Conservation (phyloP, 192 early-diverging fungal genomes). For the Entomortierella lignicola region DNA sequence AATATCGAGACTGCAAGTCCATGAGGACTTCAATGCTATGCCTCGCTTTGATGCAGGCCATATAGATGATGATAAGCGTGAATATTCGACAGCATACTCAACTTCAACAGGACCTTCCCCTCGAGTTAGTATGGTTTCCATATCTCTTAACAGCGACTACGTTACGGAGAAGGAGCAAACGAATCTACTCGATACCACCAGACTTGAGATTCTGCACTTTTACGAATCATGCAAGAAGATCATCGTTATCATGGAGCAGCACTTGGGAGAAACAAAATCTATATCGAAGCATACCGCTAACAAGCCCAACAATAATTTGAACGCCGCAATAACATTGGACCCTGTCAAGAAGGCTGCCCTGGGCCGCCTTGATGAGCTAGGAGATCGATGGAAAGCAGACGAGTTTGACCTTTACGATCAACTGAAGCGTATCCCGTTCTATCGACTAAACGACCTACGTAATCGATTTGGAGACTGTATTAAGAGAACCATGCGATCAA, state of each 20-base stretch:
- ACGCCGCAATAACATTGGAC: constrained; percentile 4
- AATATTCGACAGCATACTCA: constrained; percentile 32
- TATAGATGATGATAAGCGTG: constrained; percentile 46
- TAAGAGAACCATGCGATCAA: constrained; percentile 44
- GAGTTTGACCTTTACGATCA: constrained; percentile 60
- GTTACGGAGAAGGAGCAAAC: constrained; percentile 45
- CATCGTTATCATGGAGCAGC: constrained; percentile 55
- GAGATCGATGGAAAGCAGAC: constrained; percentile 53
- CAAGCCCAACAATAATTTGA: constrained; percentile 9
- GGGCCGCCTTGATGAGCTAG: constrained; percentile 39
- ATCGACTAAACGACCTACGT: constrained; percentile 66
- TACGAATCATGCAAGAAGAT: constrained; percentile 61
- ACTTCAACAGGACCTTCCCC: constrained; percentile 1
- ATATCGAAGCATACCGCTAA: constrained; percentile 19
- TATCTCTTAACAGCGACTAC: constrained; percentile 42
- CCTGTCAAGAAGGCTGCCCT: constrained; percentile 22
- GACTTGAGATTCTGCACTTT: constrained; percentile 60
- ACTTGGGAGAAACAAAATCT: constrained; percentile 45
- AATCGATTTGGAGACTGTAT: constrained; percentile 54
- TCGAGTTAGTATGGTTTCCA: constrained; percentile 3
- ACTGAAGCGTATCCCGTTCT: constrained; percentile 34
- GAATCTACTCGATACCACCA: constrained; percentile 22
- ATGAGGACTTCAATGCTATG: constrained; percentile 31
- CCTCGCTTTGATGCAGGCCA: constrained; percentile 50
- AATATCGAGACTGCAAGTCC: constrained; percentile 68